These are phyloP conservation scores for Conticribra weissflogii DNA, from an alignment of 108 stramenopile species.

Conservation along the genomic window DNA sequence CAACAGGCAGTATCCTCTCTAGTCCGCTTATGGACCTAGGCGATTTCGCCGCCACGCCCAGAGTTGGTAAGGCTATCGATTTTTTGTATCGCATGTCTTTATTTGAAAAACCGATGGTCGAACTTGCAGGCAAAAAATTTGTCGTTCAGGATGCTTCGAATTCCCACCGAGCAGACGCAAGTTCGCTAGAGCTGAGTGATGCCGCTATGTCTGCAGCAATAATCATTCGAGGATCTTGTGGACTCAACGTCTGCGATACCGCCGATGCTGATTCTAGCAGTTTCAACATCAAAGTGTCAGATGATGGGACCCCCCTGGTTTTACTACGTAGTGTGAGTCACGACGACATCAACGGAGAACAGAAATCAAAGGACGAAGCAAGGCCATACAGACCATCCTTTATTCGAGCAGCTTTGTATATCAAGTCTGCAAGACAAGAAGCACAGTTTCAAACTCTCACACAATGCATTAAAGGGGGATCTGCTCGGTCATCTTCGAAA, in stretches of 20 bases:
- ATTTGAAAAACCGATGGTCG: constrained; percentile 73
- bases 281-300: constrained; percentile 38
- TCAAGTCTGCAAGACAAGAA: constrained; percentile 77
- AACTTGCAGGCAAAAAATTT: constrained; percentile 73
- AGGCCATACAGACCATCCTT: constrained; percentile 80
- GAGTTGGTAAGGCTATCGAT: constrained; percentile 79
- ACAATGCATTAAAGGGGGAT: constrained; percentile 72
- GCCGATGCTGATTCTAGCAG: neutral
- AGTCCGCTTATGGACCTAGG: constrained; percentile 79
- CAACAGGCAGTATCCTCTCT: constrained; percentile 43
- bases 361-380: constrained; percentile 50
- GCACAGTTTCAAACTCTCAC: constrained; percentile 73
- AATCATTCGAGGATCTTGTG: constrained; percentile 54
- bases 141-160: constrained; percentile 69
- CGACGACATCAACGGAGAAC: constrained; percentile 9
- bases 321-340: constrained; percentile 29
- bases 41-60: constrained; percentile 74
- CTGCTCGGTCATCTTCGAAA: constrained; percentile 80
- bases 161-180: constrained; percentile 79
- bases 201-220: constrained; percentile 70
- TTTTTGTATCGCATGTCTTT: constrained; percentile 82
- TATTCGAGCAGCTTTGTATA: constrained; percentile 78
- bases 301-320: constrained; percentile 43
- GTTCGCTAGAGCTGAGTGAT: constrained; percentile 79
- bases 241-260: constrained; percentile 33